Base-by-base conservation (phyloP, 1,284 basidiomycete species). In the Dichomitus squalens region DNA sequence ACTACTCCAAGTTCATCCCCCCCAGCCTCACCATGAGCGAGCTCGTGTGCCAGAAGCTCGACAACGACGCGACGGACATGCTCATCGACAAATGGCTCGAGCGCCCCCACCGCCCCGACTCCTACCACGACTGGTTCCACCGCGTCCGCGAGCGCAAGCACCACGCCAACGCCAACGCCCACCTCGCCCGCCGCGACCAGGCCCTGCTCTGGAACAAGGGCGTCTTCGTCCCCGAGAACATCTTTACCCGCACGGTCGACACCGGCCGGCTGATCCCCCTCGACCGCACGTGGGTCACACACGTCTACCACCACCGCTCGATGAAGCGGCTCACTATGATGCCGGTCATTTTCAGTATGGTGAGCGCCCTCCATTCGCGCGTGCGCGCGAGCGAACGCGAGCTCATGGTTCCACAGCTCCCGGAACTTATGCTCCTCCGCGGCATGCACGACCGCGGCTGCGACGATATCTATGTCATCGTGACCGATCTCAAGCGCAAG, bases 61-160 rank as follows among this genome's bases (percentile, higher is more conserved):
- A 88, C 71, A 84, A 87, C 73, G 85, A 88, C 63, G 79, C 83
- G 20, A 87, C 87, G 2, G 86, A 88, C 75, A 79, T 84, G 73
- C 82, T 90, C 64, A 89, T 90, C 73, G 87, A 90, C 78, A 87
- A 85, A 72, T 90, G 87, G 87, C 84, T 90, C 47, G 86, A 89
- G 68, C 64, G 66, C 4, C 66, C 66, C 7, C 86, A 89, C 67
- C 81, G 82, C 66, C 84, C 87, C 62, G 85, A 88, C 73, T 79
- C 83, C 51, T 89, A 90, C 68, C 81, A 83, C 71, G 86, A 88
- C 57, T 90, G 88, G 87, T 89, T 90, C 64, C 77, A 78, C 60
- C 82, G 81, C 57, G 80, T 88, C 23, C 77, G 88, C 50, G 85
- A 87, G 64, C 78, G 85, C 55, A 84, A 81, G 64, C 83, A 87